phyloP scores from a whole-genome alignment of 768 basidiomycete genomes.

The Chiua virens region DNA sequence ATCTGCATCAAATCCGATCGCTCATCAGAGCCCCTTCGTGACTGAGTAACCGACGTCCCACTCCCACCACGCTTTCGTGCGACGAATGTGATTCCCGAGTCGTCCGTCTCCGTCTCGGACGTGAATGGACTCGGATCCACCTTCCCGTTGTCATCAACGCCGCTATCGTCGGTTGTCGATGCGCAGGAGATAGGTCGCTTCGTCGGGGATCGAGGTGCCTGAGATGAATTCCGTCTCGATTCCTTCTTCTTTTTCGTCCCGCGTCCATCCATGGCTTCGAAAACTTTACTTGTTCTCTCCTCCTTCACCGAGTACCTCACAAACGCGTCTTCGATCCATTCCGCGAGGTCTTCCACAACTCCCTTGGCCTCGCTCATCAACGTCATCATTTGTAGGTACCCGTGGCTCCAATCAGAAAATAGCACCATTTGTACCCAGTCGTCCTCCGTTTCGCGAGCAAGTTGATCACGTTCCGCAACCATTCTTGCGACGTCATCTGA shows the following conservation, averaged over 20 bases:
- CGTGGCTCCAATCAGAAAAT: slow-evolving; percentile 96
- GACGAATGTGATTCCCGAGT: slow-evolving; percentile 68
- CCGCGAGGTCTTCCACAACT: slow-evolving; percentile 79
- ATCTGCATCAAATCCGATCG: slow-evolving; percentile 7
- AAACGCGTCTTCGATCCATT: slow-evolving; percentile 90
- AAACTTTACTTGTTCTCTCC: slow-evolving; percentile 15
- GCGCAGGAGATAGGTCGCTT: slow-evolving; percentile 13
- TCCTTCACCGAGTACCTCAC: slow-evolving; percentile 31
- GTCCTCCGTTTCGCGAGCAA: slow-evolving; percentile 73
- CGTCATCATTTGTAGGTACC: slow-evolving; percentile 92
- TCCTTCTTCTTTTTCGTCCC: slow-evolving; percentile 28
- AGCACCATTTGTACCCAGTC: slow-evolving; percentile 95
- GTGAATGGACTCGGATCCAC: slow-evolving; percentile 32
- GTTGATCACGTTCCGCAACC: slow-evolving; percentile 58
- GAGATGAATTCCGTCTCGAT: slow-evolving; percentile 23
- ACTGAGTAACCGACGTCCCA: slow-evolving; percentile 24
- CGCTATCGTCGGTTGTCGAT: neutral
- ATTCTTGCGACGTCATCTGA: slow-evolving; percentile 39
- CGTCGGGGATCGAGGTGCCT: slow-evolving; percentile 18
- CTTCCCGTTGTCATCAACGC: slow-evolving; percentile 4
- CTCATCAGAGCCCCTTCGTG: slow-evolving; percentile 23
- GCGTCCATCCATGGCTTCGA: slow-evolving; percentile 16
- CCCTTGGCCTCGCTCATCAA: slow-evolving; percentile 81
- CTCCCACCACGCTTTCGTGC: slow-evolving; percentile 48
- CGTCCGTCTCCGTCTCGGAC: slow-evolving; percentile 68